These are phyloP conservation scores for Chytriomyces confervae DNA, from an alignment of 192 early-diverging fungal genomes.

Conservation along the genomic window DNA sequence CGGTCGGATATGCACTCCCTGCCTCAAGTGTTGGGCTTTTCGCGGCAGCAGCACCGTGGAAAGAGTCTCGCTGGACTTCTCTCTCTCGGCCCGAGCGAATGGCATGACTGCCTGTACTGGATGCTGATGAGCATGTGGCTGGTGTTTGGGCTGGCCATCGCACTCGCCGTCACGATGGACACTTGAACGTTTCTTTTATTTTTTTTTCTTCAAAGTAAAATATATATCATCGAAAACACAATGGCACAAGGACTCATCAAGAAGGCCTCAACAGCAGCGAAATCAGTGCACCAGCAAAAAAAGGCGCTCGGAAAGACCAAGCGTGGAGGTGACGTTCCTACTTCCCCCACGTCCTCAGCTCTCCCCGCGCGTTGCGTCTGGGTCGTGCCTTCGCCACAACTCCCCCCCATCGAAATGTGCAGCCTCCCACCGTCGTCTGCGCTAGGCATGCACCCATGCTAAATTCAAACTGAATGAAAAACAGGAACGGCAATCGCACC, in stretches of 20 bases:
- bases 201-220: conserved; percentile 3
- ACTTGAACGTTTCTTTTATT: neutral
- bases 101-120: conserved; percentile 13
- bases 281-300: conserved; percentile 18
- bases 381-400: neutral
- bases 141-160: conserved; percentile 11
- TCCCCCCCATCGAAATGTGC: no score
- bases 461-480: neutral
- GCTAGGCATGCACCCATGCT: neutral
- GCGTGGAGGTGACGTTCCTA: conserved; percentile 14
- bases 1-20: no score
- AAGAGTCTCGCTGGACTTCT: no score
- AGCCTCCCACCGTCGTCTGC: neutral
- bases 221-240: neutral
- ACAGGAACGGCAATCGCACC: conserved; percentile 30
- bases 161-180: neutral
- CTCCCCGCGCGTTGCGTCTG: neutral
- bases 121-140: conserved; percentile 17
- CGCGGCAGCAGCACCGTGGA: no score
- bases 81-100: neutral
- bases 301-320: conserved; percentile 34
- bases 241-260: conserved; percentile 39
- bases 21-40: no score
- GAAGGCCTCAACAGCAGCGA: conserved; percentile 10
- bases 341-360: neutral